Base-by-base conservation (phyloP, 208 protist genomes). In the Trypanosoma theileri region DNA sequence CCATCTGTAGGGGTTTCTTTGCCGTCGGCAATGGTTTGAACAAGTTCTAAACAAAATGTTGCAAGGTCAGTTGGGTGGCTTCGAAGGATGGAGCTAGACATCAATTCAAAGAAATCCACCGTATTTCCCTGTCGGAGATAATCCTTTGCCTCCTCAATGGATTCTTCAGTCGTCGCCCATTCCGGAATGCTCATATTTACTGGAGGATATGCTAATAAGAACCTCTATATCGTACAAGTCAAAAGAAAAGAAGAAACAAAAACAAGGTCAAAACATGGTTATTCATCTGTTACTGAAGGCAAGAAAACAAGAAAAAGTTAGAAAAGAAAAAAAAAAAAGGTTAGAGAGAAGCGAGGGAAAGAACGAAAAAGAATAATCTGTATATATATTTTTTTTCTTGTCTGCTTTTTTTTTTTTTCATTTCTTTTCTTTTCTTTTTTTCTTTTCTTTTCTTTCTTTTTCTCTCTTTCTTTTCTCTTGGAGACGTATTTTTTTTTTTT, bases 61-160 rank as follows among this genome's bases (percentile, higher is more conserved):
- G 71, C 72, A 19, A 85, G 44, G 64, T 93, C 76, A 10, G 65
- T 70, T 10, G 92, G 92, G 69, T 93, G 82, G 2, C 84, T 71
- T 24, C 74, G 65, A 21, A 97, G 75, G 53, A 97, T 81, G 57
- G 65, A 75, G 51, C 89, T 86, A 12, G 88, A 75, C n/a, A 97
- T 81, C 63, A 89, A 63, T 73, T 97, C 92, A 63, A 93, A 97
- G 57, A 97, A 97, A 68, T 95, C 92, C 8, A 95, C 86, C 1
- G 80, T 83, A 66, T 82, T 75, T 16, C 88, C 88, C 45, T 91
- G 66, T 24, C 92, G 83, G 21, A 97, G 80, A 71, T 95, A 97
- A 59, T 67, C 77, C 74, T 93, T 97, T 13, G 92, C 92, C 22
- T 79, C 82, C 17, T 95, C 86, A 57, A 97, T 90, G 12, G 88